These are phyloP conservation scores for Dalbergia cochinchinensis DNA, from an alignment of 306 rosid species.

Conservation along the genomic window DNA sequence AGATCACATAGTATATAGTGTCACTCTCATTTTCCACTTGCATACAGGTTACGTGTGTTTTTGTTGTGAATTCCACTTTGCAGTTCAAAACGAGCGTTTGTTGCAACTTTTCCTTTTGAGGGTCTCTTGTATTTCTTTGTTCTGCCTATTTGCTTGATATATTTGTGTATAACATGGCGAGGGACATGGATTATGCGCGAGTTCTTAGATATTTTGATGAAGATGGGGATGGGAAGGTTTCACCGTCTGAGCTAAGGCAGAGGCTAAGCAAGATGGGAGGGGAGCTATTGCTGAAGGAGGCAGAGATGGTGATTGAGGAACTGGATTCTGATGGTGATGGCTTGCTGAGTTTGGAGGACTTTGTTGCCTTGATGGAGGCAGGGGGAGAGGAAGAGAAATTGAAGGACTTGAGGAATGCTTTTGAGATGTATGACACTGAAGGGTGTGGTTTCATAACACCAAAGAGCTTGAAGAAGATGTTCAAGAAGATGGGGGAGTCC, in stretches of 20 bases:
- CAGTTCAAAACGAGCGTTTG: background rate
- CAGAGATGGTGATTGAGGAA: conserved; percentile 62
- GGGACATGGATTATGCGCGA: conserved; percentile 41
- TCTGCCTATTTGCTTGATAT: background rate
- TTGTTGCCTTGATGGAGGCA: conserved; percentile 58
- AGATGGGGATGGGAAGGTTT: conserved; percentile 86
- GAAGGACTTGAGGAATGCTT: conserved; percentile 76
- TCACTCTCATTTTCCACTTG: background rate
- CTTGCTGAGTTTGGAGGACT: conserved; percentile 66
- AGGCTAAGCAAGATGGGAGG: conserved; percentile 59
- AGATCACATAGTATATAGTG: background rate
- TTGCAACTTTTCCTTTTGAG: background rate
- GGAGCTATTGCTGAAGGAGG: conserved; percentile 59
- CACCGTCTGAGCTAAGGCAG: conserved; percentile 63
- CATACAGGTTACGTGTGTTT: background rate
- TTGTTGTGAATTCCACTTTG: background rate
- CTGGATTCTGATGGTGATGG: conserved; percentile 92
- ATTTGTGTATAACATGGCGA: conserved; percentile 20
- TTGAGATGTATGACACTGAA: conserved; percentile 69
- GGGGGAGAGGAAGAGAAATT: conserved; percentile 75
- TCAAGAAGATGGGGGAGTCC: conserved; percentile 69
- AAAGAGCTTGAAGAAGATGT: conserved; percentile 75
- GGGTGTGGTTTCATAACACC: conserved; percentile 80
- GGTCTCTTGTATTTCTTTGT: background rate
- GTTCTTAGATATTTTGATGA: conserved; percentile 80